These are phyloP conservation scores for Geranium incanum DNA, from an alignment of 441 rosid species.

Conservation along the genomic window DNA sequence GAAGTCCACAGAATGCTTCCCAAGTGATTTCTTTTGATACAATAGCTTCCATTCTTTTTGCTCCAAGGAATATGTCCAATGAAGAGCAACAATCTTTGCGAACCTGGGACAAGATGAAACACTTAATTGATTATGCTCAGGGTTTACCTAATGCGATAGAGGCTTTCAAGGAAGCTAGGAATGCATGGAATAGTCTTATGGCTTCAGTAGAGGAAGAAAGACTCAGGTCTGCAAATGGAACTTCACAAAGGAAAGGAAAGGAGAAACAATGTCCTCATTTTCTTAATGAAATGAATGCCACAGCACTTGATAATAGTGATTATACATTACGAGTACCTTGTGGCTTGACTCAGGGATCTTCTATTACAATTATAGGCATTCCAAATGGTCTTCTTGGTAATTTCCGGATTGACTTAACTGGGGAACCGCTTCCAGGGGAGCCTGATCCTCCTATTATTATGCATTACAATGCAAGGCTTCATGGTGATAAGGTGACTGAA, in stretches of 20 bases:
- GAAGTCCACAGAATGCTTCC: conserved; percentile 47
- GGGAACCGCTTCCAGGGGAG: conserved; percentile 93
- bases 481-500: conserved; percentile 86
- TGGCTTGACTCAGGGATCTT: conserved; percentile 91
- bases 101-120: conserved; percentile 63
- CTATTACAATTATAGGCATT: conserved; percentile 78
- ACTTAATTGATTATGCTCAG: conserved; percentile 58
- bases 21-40: conserved; percentile 51
- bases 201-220: conserved; percentile 56
- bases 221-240: conserved; percentile 38
- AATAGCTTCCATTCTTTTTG: conserved; percentile 48
- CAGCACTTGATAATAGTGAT: conserved; percentile 39
- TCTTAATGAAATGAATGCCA: conserved; percentile 69
- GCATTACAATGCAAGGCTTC: conserved; percentile 92
- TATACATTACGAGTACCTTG: conserved; percentile 65
- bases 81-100: conserved; percentile 59
- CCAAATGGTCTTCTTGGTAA: conserved; percentile 84
- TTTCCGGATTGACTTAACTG: conserved; percentile 75
- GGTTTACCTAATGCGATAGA: conserved; percentile 63
- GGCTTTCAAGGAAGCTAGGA: conserved; percentile 86
- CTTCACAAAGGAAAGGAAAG: conserved; percentile 37
- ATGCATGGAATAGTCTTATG: conserved; percentile 76
- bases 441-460: conserved; percentile 89
- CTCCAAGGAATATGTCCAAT: conserved; percentile 47
- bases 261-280: conserved; percentile 87